phyloP scores from a whole-genome alignment of 345 rosid species.

The Pistacia vera region DNA sequence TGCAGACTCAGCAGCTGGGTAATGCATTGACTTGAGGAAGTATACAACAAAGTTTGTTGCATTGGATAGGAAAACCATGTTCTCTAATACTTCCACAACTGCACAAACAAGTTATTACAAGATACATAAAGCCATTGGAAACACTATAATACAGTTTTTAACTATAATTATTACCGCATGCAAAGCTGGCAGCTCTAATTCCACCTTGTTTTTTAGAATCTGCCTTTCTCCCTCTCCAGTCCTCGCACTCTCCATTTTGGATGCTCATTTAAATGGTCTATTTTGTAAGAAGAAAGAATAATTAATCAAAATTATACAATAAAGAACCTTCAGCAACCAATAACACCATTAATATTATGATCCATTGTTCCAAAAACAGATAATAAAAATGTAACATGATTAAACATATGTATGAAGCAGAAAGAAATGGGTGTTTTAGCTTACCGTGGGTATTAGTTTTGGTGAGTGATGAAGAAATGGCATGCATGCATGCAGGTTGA shows the following conservation, averaged over 20 bases:
- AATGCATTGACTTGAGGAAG: conserved; percentile 51
- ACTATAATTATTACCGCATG: conserved; percentile 37
- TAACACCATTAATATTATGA: too few relatives aligned
- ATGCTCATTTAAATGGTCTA: conserved; percentile 26
- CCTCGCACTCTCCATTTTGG: conserved; percentile 32
- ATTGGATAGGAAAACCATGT: conserved; percentile 56
- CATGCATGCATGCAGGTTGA: too few relatives aligned
- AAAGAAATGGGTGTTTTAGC: too few relatives aligned
- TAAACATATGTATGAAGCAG: too few relatives aligned
- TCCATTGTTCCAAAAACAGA: too few relatives aligned
- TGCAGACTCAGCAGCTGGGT: conserved; percentile 50
- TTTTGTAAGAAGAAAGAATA: neutral
- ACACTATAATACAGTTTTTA: too few relatives aligned
- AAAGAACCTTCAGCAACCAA: neutral
- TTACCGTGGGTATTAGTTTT: too few relatives aligned
- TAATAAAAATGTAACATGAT: too few relatives aligned
- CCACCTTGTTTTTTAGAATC: conserved; percentile 50
- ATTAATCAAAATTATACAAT: neutral
- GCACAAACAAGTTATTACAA: neutral
- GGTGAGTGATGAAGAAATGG: too few relatives aligned
- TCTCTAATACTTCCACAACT: conserved; percentile 71
- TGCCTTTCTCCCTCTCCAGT: conserved; percentile 53
- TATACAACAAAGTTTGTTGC: conserved; percentile 54
- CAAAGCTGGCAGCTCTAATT: conserved; percentile 38
- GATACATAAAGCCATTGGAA: neutral